phyloP scores from a whole-genome alignment of 1,284 basidiomycete species.

The Cerrena zonata region DNA sequence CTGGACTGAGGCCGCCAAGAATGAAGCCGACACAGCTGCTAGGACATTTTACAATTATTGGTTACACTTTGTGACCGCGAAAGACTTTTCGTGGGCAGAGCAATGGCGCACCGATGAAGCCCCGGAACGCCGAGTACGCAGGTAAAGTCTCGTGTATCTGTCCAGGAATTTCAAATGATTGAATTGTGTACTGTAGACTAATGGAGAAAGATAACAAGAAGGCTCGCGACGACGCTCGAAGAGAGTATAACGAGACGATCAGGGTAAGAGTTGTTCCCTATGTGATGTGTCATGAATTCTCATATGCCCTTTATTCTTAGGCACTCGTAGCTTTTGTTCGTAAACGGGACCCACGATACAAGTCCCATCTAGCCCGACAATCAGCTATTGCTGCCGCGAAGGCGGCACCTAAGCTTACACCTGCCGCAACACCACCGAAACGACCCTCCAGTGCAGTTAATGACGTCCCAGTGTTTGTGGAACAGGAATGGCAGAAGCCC shows the following conservation, averaged over 20 bases:
- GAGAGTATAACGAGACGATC: conserved; percentile 91
- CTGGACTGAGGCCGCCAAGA: conserved; percentile 50
- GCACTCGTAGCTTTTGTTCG: conserved; percentile 82
- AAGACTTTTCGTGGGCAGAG: conserved; percentile 88
- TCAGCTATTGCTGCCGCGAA: conserved; percentile 29
- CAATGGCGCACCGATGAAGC: conserved; percentile 81
- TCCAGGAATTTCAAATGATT: not conserved
- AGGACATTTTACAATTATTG: conserved; percentile 83
- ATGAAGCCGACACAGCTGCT: conserved; percentile 41
- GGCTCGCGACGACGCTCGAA: conserved; percentile 77
- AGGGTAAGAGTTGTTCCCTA: conserved; percentile 46
- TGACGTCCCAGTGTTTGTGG: conserved; percentile 46
- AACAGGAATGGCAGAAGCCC: conserved; percentile 81
- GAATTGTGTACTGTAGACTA: conserved; percentile 38
- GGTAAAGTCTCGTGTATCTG: conserved; percentile 38
- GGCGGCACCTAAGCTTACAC: conserved; percentile 17
- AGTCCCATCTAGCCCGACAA: conserved; percentile 58
- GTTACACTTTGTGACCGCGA: conserved; percentile 82
- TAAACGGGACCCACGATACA: conserved; percentile 91
- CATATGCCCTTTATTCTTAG: conserved; percentile 32
- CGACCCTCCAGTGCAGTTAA: conserved; percentile 15
- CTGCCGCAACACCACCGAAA: conserved; percentile 20
- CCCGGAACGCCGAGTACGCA: conserved; percentile 79
- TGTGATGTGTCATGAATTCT: not conserved
- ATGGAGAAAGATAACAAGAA: conserved; percentile 98